A percentile compares a stretch with the other conserved stretches of the same genome.
Conservation (phyloP, 139 green algal genomes). For the Coccomyxa sp. region DNA sequence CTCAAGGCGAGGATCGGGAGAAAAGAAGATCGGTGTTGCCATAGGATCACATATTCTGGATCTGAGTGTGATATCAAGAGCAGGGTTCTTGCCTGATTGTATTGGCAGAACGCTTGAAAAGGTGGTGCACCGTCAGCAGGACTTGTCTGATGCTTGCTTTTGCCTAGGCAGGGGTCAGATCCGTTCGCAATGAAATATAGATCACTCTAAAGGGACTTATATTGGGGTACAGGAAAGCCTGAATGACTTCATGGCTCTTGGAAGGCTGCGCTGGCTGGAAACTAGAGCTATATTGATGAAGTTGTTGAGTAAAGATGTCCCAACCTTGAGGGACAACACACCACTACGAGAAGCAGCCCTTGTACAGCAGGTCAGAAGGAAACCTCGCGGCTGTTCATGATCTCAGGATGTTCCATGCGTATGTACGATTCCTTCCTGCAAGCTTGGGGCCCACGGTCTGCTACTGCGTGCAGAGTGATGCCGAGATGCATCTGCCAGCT, state of each 20-base stretch:
- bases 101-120: neutral
- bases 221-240: constrained; percentile 49
- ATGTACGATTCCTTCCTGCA: neutral
- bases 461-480: constrained; percentile 37
- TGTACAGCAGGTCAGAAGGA: constrained; percentile 28
- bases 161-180: too few species aligned
- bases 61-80: constrained; percentile 42
- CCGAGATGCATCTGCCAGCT: constrained; percentile 72
- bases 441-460: neutral
- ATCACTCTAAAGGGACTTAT: too few species aligned
- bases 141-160: too few species aligned
- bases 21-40: constrained; percentile 54
- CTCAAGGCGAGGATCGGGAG: neutral
- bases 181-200: too few species aligned
- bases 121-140: too few species aligned
- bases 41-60: constrained; percentile 80
- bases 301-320: constrained; percentile 54
- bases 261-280: constrained; percentile 63
- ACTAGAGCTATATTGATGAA: constrained; percentile 45
- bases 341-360: constrained; percentile 35
- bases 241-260: constrained; percentile 83
- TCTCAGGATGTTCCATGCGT: too few species aligned
- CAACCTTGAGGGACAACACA: constrained; percentile 50
- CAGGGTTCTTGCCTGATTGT: constrained; percentile 43
- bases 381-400: too few species aligned